These are phyloP conservation scores for Hypoxylon sp. DNA, from an alignment of 2,329 filamentous ascomycete genomes.

Conservation along the genomic window DNA sequence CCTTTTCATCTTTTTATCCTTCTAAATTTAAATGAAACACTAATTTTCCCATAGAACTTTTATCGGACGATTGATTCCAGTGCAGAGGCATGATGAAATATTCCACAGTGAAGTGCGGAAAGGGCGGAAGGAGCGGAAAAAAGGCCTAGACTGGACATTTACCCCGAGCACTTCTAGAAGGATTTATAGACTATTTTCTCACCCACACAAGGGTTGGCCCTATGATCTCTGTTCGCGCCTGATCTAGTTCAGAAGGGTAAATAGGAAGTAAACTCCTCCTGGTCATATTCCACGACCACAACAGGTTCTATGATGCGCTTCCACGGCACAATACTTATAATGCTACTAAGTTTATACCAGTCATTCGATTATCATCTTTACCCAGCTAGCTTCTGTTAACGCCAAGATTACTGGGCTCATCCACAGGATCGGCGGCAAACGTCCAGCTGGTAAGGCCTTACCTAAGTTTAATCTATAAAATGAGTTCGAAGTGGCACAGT, in stretches of 20 bases:
- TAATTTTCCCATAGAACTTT: too few relatives aligned
- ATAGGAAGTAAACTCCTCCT: not conserved
- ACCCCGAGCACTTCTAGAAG: not conserved
- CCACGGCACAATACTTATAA: not conserved
- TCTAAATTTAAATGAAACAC: too few relatives aligned
- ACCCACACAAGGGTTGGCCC: not conserved
- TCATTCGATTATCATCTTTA: not conserved
- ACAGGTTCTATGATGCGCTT: constrained; percentile 1
- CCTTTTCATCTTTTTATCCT: too few relatives aligned
- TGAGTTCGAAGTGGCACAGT: not conserved
- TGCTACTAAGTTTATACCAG: constrained; percentile 2
- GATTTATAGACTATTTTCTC: not conserved
- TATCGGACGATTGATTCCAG: not conserved
- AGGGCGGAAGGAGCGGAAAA: not conserved
- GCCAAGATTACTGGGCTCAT: not conserved
- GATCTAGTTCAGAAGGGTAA: not conserved
- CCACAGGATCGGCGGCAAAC: not conserved
- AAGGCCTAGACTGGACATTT: not conserved
- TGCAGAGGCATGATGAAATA: not conserved
- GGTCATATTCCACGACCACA: not conserved
- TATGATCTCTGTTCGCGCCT: not conserved
- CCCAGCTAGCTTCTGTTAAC: not conserved
- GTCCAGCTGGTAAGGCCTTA: not conserved
- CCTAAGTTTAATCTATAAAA: not conserved
- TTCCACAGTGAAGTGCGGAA: not conserved